Evolutionary conservation across 176 grass and related monocot species (phyloP), one percentile per base, ranked within the genome.

Genomic region (Musa troglodytarum): DNA sequence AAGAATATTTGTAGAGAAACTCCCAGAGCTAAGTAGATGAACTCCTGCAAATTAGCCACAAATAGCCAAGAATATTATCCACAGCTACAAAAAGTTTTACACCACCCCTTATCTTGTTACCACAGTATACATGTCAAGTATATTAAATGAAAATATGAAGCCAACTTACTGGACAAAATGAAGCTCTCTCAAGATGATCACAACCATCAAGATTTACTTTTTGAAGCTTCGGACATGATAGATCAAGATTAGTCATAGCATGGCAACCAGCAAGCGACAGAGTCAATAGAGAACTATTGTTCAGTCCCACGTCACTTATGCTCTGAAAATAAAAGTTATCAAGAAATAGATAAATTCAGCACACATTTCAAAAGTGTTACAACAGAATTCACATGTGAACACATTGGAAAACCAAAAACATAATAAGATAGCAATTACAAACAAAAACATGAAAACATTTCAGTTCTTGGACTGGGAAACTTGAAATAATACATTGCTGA

Each of bases 201-300:
- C 95, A 99, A 53, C 86, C 90, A 86, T 94, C 88, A 63, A 99
- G 86, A 87, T 92, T 94, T 76, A 99, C 82, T 56, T 86, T 87
- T 81, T 87, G 88, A 77, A 99, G 81, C 85, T 87, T 89, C 8
- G 86, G 86, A 65, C 90, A 99, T 14, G 88, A 91, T 15, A 99
- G 81, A 81, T 80, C 89, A 65, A 99, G 79, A 34, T 62, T 82
- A 76, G 82, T 91, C 90, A 99, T 99, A 1, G 86, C 81, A 65
- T 84, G 87, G 52, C 95, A 99, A 80, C 86, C 95, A 71, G 90
- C 86, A 74, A 99, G 88, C 9, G 95, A 99, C n/a, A 99, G 80
- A 71, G 75, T 82, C 52, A 86, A 71, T 79, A 99, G 85, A 79
- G 95, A 91, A 74, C 81, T 86, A 74, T 71, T 94, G 67, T 78